Evolutionary conservation across 331 rosid species (phyloP), one percentile per base, ranked within the genome.

Genomic region (Arachis monticola): DNA sequence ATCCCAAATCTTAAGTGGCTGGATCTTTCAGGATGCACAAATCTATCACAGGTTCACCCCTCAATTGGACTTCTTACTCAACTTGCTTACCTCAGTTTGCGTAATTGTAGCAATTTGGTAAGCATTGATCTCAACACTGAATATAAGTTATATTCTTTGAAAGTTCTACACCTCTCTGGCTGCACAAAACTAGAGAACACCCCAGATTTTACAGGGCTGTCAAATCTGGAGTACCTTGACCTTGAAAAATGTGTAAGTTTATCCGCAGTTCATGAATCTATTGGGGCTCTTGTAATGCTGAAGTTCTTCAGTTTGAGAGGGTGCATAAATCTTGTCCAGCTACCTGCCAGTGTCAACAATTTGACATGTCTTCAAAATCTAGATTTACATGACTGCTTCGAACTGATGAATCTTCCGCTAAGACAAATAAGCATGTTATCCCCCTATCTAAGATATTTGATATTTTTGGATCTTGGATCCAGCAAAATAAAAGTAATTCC

Each of bases 361-460:
- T 14, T 70, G 75, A 6, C 12, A 10, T 71, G 57, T 11, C 57
- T 71, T 58, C 2, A 2, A 42, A 57, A 22, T 71, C 66, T 71
- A 41, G 56, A 71, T 71, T 44, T 59, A 2, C 4, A 9, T 1
- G 58, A 57, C 10, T 72, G 76, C 66, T 22, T 0, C 0, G 7
- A 13, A 4, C 48, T 72, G 52, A 47, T 1, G 52, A 47, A 47
- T 47, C 52, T 47, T 47, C 52, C 52, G 12, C 52, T 9, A 9
- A 3, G 52, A 47, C 52, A 47, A 0, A 47, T 2, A 47, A 11
- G 0, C 10, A 9, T 8, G 11, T 47, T 11, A 2, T 44, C 31
- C 47, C 46, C 13, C 40, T 4, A 10, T 10, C 52, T 0, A 3
- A 35, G 40, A 35, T 35, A 35, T 35, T 35, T 35, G 47, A 8